Evolutionary conservation across 2,329 filamentous ascomycete species (phyloP), one percentile per base, ranked within the genome.

Genomic region (Beauveria medogensis): DNA sequence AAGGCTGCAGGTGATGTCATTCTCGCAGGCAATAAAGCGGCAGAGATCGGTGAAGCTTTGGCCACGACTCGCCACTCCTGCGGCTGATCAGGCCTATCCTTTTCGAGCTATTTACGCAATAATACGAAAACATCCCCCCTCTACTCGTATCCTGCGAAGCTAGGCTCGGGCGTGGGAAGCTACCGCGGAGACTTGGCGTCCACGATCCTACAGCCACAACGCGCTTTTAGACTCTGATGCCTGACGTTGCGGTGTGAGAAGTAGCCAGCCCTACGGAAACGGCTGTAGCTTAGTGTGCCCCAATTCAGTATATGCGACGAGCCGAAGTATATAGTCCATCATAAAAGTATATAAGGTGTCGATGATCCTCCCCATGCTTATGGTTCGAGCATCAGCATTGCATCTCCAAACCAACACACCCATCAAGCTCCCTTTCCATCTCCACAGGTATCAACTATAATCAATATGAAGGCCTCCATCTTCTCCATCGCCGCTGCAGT

Each of bases 401-500:
- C 55, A 50, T 8, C 30, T 30, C 30, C 46, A 44, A 26, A 22
- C 20, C 56, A 52, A 34, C 22, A 43, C 18, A 20, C 18, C 30
- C 48, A 43, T n/a, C 6, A 43, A 5, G 26, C n/a, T 18, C 22
- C 16, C 12, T 30, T 46, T 53, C 28, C 47, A 28, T 40, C 9
- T n/a, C 10, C 4, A 51, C 16, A 55, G 4, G 34, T 22, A 30
- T 7, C 34, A 37, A 58, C 14, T 22, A 37, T 12, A 43, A 44
- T 59, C 66, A 71, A 24, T 37, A 72, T 72, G 70, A 71, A 72
- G 69, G 60, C 68, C 61, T 64, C 59, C 59, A 41, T 69, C 53
- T 51, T 67, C 55, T 63, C 68, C 10, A 28, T 67, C 63, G 70
- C 70, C 61, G 69, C 73, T 65, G 65, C 75, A 61, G 54, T 73